These are phyloP conservation scores for Lavandula angustifolia DNA, from an alignment of 257 asterid species.

Conservation along the genomic window DNA sequence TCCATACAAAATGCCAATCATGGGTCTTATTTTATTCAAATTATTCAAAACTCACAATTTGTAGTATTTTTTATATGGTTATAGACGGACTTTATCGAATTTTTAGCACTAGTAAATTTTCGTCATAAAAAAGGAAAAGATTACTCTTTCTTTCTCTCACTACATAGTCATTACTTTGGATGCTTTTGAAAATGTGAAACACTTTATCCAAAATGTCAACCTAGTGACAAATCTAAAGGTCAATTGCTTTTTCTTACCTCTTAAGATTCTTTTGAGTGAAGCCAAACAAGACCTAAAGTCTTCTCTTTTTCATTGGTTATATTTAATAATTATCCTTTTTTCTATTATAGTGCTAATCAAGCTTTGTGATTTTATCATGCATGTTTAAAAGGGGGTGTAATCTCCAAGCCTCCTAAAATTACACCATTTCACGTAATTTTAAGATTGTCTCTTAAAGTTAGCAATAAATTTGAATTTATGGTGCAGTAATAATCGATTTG, in stretches of 20 bases:
- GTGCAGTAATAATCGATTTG: no score
- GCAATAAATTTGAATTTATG: no score
- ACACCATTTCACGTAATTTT: slow-evolving; percentile 21
- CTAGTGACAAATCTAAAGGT: slow-evolving; percentile 45
- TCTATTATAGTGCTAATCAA: slow-evolving; percentile 35
- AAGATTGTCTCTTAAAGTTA: not conserved
- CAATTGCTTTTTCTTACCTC: slow-evolving; percentile 44
- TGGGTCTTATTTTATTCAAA: no score
- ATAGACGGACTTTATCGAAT: no score
- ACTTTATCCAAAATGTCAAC: slow-evolving; percentile 59
- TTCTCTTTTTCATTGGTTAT: not conserved
- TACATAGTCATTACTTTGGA: slow-evolving; percentile 38
- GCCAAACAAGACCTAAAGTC: slow-evolving; percentile 24
- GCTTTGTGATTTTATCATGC: slow-evolving; percentile 25
- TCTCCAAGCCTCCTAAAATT: slow-evolving; percentile 32
- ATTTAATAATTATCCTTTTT: slow-evolving; percentile 16
- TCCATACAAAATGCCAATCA: not conserved
- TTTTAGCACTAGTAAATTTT: no score
- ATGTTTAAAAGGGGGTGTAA: slow-evolving; percentile 35
- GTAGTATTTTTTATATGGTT: no score
- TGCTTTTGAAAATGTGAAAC: slow-evolving; percentile 44
- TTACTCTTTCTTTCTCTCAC: not conserved
- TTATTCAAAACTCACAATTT: no score
- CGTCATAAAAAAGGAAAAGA: no score
- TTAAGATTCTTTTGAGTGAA: slow-evolving; percentile 54